Base-by-base conservation (phyloP, 768 basidiomycete species). In the Leccinum arenicola region DNA sequence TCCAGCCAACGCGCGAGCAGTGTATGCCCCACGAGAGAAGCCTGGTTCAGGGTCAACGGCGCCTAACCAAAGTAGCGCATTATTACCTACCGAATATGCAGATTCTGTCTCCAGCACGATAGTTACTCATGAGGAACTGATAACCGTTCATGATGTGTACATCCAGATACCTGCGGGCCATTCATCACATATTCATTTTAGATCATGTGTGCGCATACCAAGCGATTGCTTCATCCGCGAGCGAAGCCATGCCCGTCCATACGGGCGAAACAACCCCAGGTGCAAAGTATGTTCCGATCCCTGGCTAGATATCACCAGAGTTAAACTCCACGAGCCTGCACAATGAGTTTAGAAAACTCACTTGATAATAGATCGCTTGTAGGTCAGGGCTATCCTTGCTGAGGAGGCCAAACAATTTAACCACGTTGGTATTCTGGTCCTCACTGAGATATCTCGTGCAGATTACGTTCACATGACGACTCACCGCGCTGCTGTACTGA, bases 41-140 rank as follows among this genome's bases (percentile, higher is more conserved):
- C 92, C 90, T 86, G 25, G 11, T 33, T 48, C 7, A 3, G 29
- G 25, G 45, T 76, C 6, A 75, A 59, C 25, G 21, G 5, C 10
- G 25, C 31, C 2, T 17, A 5, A 21, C 23, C 2, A 6, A 47
- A 21, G 31, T 36, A 9, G 7, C 9, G 36, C 40, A 38, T 19
- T 31, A 11, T 31, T 6, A 36, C 65, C 75, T 25, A 85, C 87
- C 89, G 58, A 91, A 90, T 21, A 91, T 71, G 66, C 85, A 90
- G 33, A 92, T 82, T 69, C 80, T 89, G 68, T 91, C 89, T 1
- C 90, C 91, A 0, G 73, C 64, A n/a, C 75, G 77, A 68, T 87
- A 91, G 65, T 88, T 91, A 61, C 87, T 80, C 91, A 93, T 91
- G 54, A 93, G 73, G 70, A 86, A 93, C 61, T 74, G 76, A 71